Evolutionary conservation across 805 yeast genomes (phyloP).

Genomic region (Barnettozyma wickerhamii): DNA sequence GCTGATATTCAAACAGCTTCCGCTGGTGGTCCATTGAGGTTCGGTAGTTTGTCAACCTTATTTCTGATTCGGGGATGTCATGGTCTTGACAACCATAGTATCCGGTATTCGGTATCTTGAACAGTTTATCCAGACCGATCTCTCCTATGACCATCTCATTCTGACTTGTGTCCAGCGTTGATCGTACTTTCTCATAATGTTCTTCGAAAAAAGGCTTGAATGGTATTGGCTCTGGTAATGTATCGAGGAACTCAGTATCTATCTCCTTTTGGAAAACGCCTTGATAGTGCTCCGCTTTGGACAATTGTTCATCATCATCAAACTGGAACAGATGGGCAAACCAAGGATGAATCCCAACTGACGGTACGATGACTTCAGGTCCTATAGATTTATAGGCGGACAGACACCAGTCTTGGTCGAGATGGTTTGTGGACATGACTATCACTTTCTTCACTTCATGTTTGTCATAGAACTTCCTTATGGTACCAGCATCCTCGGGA

Average conservation of each 20-base stretch:
- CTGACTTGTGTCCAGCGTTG: neutral
- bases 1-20: slow-evolving; percentile 43
- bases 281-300: slow-evolving; percentile 53
- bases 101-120: slow-evolving; percentile 61
- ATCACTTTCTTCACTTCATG: slow-evolving; percentile 11
- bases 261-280: slow-evolving; percentile 40
- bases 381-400: slow-evolving; percentile 19
- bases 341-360: slow-evolving; percentile 92
- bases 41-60: slow-evolving; percentile 38
- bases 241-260: slow-evolving; percentile 34
- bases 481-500: neutral
- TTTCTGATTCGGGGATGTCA: slow-evolving; percentile 5
- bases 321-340: slow-evolving; percentile 59
- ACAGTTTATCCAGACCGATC: slow-evolving; percentile 81
- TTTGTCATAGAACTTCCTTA: slow-evolving; percentile 5
- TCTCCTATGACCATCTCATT: slow-evolving; percentile 64
- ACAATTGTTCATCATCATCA: slow-evolving; percentile 8
- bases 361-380: slow-evolving; percentile 30
- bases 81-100: slow-evolving; percentile 37
- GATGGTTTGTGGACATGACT: slow-evolving; percentile 47
- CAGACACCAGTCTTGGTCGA: slow-evolving; percentile 30
- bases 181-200: slow-evolving; percentile 13
- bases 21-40: slow-evolving; percentile 68
- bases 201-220: slow-evolving; percentile 31
- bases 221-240: slow-evolving; percentile 59